Base-by-base conservation (phyloP, 1,284 basidiomycete species). In the Microbotryum violaceum region DNA sequence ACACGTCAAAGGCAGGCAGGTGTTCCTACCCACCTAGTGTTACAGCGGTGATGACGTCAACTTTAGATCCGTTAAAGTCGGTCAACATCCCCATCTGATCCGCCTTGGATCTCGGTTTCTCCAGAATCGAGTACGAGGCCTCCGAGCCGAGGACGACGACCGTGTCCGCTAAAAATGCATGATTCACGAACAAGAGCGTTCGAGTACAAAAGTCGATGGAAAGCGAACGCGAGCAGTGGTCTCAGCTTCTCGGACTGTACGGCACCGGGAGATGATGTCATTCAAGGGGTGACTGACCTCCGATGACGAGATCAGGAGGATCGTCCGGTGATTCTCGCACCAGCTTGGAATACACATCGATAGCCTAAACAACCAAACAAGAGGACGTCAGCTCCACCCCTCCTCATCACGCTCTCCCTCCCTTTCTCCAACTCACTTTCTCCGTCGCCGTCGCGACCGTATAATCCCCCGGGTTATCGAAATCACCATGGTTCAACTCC, bases 231-330 rank as follows among this genome's bases (percentile, higher is more conserved):
- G 27, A 27, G 27, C 27, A 27, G n/a, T 20, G 25, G 20, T 1
- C 6, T 45, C 23, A 49, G 55, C 47, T 21, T n/a, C n/a, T 33
- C 42, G 16, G 56, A 25, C 42, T 18, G 9, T n/a, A 23, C 18
- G 29, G 31, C 2, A n/a, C n/a, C 10, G 14, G 7, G 1, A 2
- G 18, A n/a, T 18, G 18, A 20, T 21, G 12, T 1, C 31, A 2
- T 48, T n/a, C 54, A 4, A 42, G 8, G 18, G 37, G 46, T 23
- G 25, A 71, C 81, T 56, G 51, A 89, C 90, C 89, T 65, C 84
- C 87, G 67, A 98, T 97, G 51, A 97, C 91, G 27, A 97, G 81
- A 76, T 97, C 93, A 4, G 93, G 92, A 1, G 90, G 82, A 72
- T 94, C 83, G 23, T 90, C 85, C 9, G 89, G 88, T 67, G 88